Conservation (phyloP, 2,329 filamentous ascomycete genomes). For the Alternaria sp. region DNA sequence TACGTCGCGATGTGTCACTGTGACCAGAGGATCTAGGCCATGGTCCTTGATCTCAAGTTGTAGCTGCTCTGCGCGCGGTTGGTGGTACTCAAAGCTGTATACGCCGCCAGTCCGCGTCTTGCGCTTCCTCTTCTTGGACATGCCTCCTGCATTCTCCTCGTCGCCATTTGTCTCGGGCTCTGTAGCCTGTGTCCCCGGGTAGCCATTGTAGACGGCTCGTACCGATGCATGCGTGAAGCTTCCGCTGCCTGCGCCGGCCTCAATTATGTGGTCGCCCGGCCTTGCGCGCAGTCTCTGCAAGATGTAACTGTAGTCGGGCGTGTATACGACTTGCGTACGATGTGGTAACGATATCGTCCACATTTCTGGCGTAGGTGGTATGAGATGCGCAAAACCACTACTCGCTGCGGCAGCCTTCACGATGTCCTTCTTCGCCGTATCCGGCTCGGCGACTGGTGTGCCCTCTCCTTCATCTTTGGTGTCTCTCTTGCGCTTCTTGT, state of each 20-base stretch:
- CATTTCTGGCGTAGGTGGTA: slow-evolving; percentile 79
- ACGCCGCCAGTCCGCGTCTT: slow-evolving; percentile 65
- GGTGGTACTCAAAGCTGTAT: slow-evolving; percentile 83
- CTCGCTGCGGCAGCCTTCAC: slow-evolving; percentile 58
- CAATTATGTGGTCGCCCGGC: slow-evolving; percentile 75
- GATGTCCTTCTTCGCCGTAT: slow-evolving; percentile 43
- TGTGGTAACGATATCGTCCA: slow-evolving; percentile 84
- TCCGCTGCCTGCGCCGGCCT: slow-evolving; percentile 81
- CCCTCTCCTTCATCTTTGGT: slow-evolving; percentile 39
- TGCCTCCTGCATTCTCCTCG: slow-evolving; percentile 41
- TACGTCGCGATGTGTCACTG: slow-evolving; percentile 79
- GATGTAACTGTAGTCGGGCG: slow-evolving; percentile 85
- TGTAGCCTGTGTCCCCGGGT: slow-evolving; percentile 52
- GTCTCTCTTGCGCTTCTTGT: slow-evolving; percentile 56
- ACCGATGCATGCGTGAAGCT: slow-evolving; percentile 83
- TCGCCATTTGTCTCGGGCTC: slow-evolving; percentile 14
- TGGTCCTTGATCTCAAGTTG: slow-evolving; percentile 73
- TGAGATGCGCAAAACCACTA: slow-evolving; percentile 76
- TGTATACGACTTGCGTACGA: slow-evolving; percentile 85
- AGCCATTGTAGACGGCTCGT: slow-evolving; percentile 77
- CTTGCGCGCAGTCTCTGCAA: slow-evolving; percentile 76
- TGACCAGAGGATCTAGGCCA: slow-evolving; percentile 68
- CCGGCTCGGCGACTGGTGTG: slow-evolving; percentile 18
- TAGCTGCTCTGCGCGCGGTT: slow-evolving; percentile 72
- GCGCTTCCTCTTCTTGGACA: slow-evolving; percentile 35